Base-by-base conservation (phyloP, 139 green algal genomes). In the Chlorella sp. region DNA sequence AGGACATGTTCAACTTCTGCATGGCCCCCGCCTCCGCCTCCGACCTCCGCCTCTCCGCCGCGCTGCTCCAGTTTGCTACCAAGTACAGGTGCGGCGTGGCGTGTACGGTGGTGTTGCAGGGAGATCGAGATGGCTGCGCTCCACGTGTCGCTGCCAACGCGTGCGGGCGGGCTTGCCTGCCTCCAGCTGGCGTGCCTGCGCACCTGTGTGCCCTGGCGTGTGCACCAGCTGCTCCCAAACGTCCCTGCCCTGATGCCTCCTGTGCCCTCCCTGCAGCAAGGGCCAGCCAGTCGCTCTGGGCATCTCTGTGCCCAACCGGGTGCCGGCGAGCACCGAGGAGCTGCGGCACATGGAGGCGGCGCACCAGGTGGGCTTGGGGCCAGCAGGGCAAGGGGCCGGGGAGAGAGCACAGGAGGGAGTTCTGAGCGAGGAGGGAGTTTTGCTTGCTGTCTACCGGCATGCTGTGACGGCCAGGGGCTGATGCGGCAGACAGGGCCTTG, bases 1-100 rank as follows among this genome's bases (percentile, higher is more conserved):
- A 80, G 14, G 90, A 93, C 58, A 78, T 68, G 24, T 92, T 91
- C 82, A 81, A 43, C 17, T 92, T 94, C 69, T 84, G 73, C 87
- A 90, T 88, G 46, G 78, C 87, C 22, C 90, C 90, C 41, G 84
- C 89, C 22, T 87, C 86, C 28, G 54, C 82, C 36, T 36, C 73
- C n/a, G 82, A 93, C 73, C 73, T 51, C 20, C 54, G 54, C 32
- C 51, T 90, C 4, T 44, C n/a, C 17, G 70, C 77, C 34, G 82
- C 87, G 38, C 72, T 94, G 40, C 78, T 94, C 36, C 56, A 85
- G 44, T 94, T 89, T 54, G 90, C 89, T 20, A 68, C 70, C 24
- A 70, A 76, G 70, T 93, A 90, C 69, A 87, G 76, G 65, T 38
- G 73, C 30, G 85, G 79, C 65, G 40, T 64, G 56, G 4, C 4